These are phyloP conservation scores for Arthrobotrys entomopaga DNA, from an alignment of 2,329 filamentous ascomycete genomes.

Conservation along the genomic window DNA sequence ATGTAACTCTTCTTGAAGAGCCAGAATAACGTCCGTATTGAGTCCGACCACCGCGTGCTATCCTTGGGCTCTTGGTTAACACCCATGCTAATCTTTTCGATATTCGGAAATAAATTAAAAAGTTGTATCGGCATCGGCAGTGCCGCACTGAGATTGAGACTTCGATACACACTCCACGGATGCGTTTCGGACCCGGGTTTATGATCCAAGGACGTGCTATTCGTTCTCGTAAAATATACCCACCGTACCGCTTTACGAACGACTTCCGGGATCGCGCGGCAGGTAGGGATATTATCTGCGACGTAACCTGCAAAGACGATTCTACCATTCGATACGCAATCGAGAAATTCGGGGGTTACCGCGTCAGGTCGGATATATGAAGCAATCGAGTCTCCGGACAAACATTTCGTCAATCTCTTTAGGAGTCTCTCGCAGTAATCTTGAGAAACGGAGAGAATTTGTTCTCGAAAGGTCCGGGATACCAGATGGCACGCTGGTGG, in stretches of 20 bases:
- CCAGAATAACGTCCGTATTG: neutral
- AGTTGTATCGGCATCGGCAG: conserved; percentile 13
- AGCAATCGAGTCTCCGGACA: neutral
- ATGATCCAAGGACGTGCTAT: neutral
- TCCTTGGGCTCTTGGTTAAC: neutral
- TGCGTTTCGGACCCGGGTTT: neutral
- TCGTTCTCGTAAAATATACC: conserved; percentile 23
- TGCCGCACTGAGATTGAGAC: too few species aligned
- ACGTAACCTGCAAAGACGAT: conserved; percentile 27
- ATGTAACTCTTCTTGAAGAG: neutral
- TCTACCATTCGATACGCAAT: conserved; percentile 7
- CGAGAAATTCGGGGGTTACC: conserved; percentile 24
- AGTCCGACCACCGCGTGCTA: neutral
- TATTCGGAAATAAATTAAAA: conserved; percentile 1
- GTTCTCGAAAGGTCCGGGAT: neutral
- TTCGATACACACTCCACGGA: neutral
- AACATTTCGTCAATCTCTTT: conserved; percentile 9
- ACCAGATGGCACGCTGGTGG: neutral
- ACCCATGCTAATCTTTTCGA: conserved; percentile 20
- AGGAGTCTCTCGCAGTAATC: conserved; percentile 7
- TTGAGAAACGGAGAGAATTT: neutral
- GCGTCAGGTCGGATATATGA: conserved; percentile 9
- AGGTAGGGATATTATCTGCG: conserved; percentile 10
- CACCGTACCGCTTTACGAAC: neutral
- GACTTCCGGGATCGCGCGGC: neutral